Evolutionary conservation across 2,329 filamentous ascomycete genomes (phyloP).

Genomic region (Colletotrichum lindemuthianum): DNA sequence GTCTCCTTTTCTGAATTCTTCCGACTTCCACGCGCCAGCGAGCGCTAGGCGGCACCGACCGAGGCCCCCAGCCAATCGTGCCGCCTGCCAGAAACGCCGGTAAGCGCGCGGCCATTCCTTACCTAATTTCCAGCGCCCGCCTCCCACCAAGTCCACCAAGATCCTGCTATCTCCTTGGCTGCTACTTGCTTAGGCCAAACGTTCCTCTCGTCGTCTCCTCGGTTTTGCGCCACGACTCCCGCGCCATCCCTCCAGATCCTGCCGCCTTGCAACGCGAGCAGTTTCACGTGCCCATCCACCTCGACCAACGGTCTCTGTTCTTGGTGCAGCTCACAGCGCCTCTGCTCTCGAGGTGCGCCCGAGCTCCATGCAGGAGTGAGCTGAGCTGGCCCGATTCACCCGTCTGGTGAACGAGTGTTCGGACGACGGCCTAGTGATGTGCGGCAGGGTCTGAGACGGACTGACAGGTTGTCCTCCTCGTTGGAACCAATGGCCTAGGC

Average conservation of each 20-base stretch:
- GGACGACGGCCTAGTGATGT: slow-evolving; percentile 22
- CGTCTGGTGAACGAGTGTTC: slow-evolving; percentile 18
- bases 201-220: slow-evolving; percentile 24
- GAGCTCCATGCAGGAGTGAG: not conserved
- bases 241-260: slow-evolving; percentile 35
- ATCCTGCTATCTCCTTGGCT: not conserved
- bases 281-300: slow-evolving; percentile 34
- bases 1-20: too few species aligned
- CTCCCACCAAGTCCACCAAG: not conserved
- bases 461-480: slow-evolving; percentile 2
- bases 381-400: not conserved
- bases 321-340: not conserved
- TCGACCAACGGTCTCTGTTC: slow-evolving; percentile 12
- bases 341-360: not conserved
- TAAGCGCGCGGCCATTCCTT: slow-evolving; percentile 22
- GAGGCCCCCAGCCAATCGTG: slow-evolving; percentile 4
- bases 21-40: too few species aligned
- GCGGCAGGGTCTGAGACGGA: slow-evolving; percentile 17
- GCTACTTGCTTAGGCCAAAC: too few species aligned
- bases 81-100: not conserved
- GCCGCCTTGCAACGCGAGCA: slow-evolving; percentile 28
- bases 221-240: slow-evolving; percentile 21
- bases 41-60: too few species aligned
- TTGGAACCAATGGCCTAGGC: not conserved
- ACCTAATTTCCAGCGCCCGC: slow-evolving; percentile 9